Conservation (phyloP, 257 asterid genomes). For the Knoxia roxburghii region DNA sequence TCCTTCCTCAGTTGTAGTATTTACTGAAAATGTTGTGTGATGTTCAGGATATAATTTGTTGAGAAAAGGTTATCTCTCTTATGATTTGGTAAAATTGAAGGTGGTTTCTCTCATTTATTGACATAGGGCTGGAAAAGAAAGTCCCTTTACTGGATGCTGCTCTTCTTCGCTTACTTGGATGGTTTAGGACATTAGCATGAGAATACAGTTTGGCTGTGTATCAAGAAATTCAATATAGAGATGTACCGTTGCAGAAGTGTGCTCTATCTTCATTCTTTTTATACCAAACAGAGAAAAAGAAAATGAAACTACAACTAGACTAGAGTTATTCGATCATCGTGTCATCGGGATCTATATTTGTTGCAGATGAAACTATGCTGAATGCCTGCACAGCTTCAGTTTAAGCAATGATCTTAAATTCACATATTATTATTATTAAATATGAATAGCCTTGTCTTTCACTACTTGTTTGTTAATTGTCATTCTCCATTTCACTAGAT, state of each 20-base stretch:
- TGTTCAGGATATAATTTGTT: neutral
- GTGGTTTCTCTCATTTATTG: conserved; percentile 10
- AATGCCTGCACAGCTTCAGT: neutral
- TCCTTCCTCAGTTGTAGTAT: neutral
- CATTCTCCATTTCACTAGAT: no score
- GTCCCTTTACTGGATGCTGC: conserved; percentile 58
- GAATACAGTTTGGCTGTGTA: neutral
- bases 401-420: neutral
- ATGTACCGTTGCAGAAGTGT: conserved; percentile 4
- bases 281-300: neutral
- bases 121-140: conserved; percentile 72
- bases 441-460: no score
- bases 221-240: conserved; percentile 1
- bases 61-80: no score
- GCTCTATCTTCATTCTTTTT: conserved; percentile 1
- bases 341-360: neutral
- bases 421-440: no score
- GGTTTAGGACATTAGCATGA: conserved; percentile 86
- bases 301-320: neutral
- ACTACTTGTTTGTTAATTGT: no score
- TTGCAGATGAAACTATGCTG: neutral
- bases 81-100: no score
- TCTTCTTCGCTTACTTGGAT: conserved; percentile 73
- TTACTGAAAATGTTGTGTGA: neutral
- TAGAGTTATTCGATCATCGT: neutral